Percentiles rank a stretch among this genome's conserved stretches.
These are phyloP conservation scores for Chlorella sorokiniana DNA, from an alignment of 139 green algal species.

Conservation along the genomic window DNA sequence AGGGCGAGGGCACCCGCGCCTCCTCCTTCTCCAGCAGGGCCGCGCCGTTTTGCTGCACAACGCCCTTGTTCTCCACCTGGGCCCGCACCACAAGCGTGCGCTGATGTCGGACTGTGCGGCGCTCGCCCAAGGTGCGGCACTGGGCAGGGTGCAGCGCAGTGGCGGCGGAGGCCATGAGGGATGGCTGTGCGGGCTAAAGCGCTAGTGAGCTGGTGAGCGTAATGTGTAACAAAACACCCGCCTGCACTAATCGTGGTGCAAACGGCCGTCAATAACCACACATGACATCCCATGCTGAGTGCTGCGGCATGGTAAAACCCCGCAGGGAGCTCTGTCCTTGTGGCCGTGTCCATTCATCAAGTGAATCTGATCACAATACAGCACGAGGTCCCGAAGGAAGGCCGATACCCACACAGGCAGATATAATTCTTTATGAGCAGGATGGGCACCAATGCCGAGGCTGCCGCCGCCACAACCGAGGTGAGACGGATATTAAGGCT, in stretches of 20 bases:
- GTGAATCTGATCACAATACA: too few relatives aligned
- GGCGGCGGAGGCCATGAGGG: conserved; percentile 1
- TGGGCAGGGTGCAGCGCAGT: background rate
- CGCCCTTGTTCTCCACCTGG: conserved; percentile 12
- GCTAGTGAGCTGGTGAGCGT: background rate
- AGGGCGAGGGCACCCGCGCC: conserved; percentile 6
- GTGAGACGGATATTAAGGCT: too few relatives aligned
- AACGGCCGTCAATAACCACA: too few relatives aligned
- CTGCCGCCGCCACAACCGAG: conserved; percentile 15
- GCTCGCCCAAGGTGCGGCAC: conserved; percentile 1
- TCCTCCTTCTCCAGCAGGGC: background rate
- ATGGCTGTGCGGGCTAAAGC: conserved; percentile 10
- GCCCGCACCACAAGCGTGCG: conserved; percentile 4
- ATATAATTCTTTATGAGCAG: too few relatives aligned
- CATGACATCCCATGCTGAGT: too few relatives aligned
- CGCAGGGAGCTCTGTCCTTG: too few relatives aligned
- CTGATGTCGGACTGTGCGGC: background rate
- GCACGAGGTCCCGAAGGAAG: too few relatives aligned
- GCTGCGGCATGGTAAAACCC: too few relatives aligned
- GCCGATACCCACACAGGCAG: too few relatives aligned
- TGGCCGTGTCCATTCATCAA: too few relatives aligned
- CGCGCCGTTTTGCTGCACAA: background rate
- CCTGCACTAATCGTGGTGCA: too few relatives aligned
- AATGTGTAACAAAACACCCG: background rate
- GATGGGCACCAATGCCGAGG: too few relatives aligned